Conservation (phyloP, 2,329 filamentous ascomycete species). For the Aspergillus latus region DNA sequence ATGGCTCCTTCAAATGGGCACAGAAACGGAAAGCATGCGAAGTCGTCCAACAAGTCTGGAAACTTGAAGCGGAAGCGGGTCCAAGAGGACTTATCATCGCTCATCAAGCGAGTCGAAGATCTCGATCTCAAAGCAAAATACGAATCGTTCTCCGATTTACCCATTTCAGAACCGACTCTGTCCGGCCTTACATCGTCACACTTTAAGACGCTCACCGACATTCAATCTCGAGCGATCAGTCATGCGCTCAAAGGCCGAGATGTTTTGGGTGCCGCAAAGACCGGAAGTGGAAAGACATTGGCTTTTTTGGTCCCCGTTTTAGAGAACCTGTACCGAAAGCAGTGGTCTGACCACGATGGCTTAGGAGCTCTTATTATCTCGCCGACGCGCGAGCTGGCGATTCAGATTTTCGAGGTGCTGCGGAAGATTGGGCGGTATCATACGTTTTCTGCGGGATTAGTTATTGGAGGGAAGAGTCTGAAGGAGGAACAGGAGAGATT, state of each 20-base stretch:
- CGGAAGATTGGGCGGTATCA: conserved; percentile 87
- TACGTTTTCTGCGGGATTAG: conserved; percentile 83
- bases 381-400: conserved; percentile 90
- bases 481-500: conserved; percentile 84
- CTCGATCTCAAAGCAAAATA: conserved; percentile 50
- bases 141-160: conserved; percentile 77
- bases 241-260: conserved; percentile 81
- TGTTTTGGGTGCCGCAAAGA: conserved; percentile 92
- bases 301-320: conserved; percentile 90
- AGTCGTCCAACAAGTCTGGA: conserved; percentile 28
- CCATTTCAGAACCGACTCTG: conserved; percentile 77
- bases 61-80: conserved; percentile 49
- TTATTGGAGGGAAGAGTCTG: conserved; percentile 90
- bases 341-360: conserved; percentile 88
- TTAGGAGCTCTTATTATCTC: conserved; percentile 90
- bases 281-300: conserved; percentile 91
- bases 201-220: conserved; percentile 86
- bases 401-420: conserved; percentile 94
- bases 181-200: conserved; percentile 80
- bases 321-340: conserved; percentile 84
- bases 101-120: conserved; percentile 45
- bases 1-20: conserved; percentile 36
- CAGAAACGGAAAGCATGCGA: conserved; percentile 31
- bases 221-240: conserved; percentile 87
- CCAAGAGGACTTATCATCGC: conserved; percentile 44